Base-by-base conservation (phyloP, 2,329 filamentous ascomycete genomes). In the Drechslerella stenobrocha region DNA sequence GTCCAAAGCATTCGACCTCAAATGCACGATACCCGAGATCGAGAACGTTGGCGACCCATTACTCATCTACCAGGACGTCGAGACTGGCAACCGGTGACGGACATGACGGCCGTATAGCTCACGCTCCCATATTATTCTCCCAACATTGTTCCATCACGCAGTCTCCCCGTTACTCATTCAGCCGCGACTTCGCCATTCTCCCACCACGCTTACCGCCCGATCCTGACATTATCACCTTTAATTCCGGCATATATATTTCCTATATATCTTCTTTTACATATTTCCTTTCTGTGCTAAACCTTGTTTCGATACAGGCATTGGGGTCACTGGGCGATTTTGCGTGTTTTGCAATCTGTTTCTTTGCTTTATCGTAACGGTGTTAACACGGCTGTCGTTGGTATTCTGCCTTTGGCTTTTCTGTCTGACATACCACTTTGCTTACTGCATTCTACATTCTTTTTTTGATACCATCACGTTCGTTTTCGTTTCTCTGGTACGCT, bases 1-100 rank as follows among this genome's bases (percentile, higher is more conserved):
- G 22, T 96, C 92, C 71, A 98, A 98, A 79, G 93, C 93, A 1
- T 98, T 98, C 76, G 93, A 98, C 77, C 83, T 98, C 63, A 96
- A 96, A 77, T 98, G 93, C 81, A 98, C 93, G 26, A 97, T 98
- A 75, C 93, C 93, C 47, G 93, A 98, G 78, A 97, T 98, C 77
- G 92, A 96, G 79, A 95, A 97, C 76, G 87, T 96, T 60, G 93
- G 93, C 78, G 93, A 98, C 78, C 93, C 93, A 20, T 81, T 98
- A 51, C 82, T 98, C 46, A 83, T 98, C 71, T 98, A 98, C 76
- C 88, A 91, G 77, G 72, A 74, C 40, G 72, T 73, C 48, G 72
- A 73, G 63, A 22, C 32, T 50, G 57, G 61, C 37, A 63, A 57
- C 51, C 61, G 66, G 51, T 57, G 44, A 64, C 37, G 11, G 15